Evolutionary conservation across 1,284 basidiomycete genomes (phyloP).

Genomic region (Melampsora americana): DNA sequence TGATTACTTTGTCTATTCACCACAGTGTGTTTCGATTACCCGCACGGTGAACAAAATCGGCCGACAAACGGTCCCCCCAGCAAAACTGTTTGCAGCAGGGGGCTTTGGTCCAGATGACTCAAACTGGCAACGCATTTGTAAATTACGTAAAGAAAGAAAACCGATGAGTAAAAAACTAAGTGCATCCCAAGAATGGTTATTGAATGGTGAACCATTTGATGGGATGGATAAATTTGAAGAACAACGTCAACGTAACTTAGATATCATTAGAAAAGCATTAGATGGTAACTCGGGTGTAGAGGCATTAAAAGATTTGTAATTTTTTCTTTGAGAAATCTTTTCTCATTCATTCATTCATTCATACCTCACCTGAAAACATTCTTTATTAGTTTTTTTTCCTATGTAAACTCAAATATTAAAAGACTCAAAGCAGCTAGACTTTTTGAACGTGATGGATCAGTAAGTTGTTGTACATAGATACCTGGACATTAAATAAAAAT

Average conservation of each 20-base stretch:
- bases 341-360: no score
- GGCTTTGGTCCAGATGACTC: conserved; percentile 11
- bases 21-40: conserved; percentile 40
- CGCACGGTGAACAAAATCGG: conserved; percentile 38
- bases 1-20: background rate
- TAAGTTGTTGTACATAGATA: no score
- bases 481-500: no score
- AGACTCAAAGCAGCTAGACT: no score
- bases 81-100: conserved; percentile 7
- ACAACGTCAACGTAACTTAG: conserved; percentile 8
- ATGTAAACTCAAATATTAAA: no score
- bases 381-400: no score
- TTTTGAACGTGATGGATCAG: no score
- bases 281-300: conserved; percentile 35
- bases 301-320: conserved; percentile 26
- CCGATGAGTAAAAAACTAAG: background rate
- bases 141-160: background rate
- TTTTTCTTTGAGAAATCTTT: no score
- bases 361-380: no score
- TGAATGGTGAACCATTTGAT: background rate
- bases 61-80: conserved; percentile 24
- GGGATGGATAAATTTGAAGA: conserved; percentile 6
- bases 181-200: conserved; percentile 34
- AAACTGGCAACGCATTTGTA: conserved; percentile 2
- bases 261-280: conserved; percentile 29